Base-by-base conservation (phyloP, 2,329 filamentous ascomycete species). In the Pezicula rhizophila region DNA sequence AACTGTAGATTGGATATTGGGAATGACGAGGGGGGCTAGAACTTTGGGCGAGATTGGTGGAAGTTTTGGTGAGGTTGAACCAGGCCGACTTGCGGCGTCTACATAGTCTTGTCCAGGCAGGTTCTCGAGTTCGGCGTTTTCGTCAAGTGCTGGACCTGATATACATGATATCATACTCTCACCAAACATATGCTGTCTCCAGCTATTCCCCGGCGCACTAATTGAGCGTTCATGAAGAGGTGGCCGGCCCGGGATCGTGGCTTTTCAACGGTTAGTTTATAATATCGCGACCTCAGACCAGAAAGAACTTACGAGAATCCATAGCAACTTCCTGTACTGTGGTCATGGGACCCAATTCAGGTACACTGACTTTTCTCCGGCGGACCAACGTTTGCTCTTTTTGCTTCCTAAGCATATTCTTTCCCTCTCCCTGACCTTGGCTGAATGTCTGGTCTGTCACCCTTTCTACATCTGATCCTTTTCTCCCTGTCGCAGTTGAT, bases 251-350 rank as follows among this genome's bases (percentile, higher is more conserved):
- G 83, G 83, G 56, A 86, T 84, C 25, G 83, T 85, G 53, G 83
- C 82, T 85, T 55, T 10, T 31, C 11, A 2, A 31, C 12, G 18
- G 28, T n/a, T 10, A 25, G 40, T 42, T 42, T 25, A 14, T 11
- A 12, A 12, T 25, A n/a, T 12, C 4, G 25, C 8, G 25, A 4
- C n/a, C n/a, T 23, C 23, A 15, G 18, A 42, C 18, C 8, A n/a
- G 8, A 38, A 38, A 7, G 34, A 38, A 62, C 82, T 70, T 71
- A 87, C 83, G 83, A 59, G 83, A 86, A 66, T 87, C 83, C 80
- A 86, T 85, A 45, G 79, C 65, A 43, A 76, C 67, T 60, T 85
- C 82, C 54, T 85, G 80, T 12, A 85, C 82, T 1, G 82, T 85
- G 5, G 81, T 84, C 81, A 85, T 83, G 31, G 79, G 80, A 2